These are phyloP conservation scores for Scalesia atractyloides DNA, from an alignment of 129 eudicot species.

Conservation along the genomic window DNA sequence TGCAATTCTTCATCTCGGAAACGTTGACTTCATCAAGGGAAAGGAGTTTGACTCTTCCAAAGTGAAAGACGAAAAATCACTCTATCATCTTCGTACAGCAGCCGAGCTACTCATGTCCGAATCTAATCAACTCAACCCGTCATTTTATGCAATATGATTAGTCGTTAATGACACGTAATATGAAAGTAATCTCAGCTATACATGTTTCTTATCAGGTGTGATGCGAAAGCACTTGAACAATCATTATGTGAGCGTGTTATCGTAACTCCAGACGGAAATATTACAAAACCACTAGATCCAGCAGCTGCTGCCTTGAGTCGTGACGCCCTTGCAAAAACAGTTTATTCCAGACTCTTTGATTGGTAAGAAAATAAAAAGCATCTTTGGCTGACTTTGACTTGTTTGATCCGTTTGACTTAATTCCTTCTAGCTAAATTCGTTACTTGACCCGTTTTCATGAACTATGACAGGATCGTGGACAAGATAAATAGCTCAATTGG, in stretches of 20 bases:
- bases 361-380: conserved; percentile 48
- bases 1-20: conserved; percentile 97
- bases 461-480: conserved; percentile 84
- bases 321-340: conserved; percentile 94
- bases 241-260: conserved; percentile 93
- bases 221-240: conserved; percentile 73
- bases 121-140: conserved; percentile 20
- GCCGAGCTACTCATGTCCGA: conserved; percentile 91
- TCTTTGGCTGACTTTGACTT: neutral
- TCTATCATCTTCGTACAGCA: conserved; percentile 74
- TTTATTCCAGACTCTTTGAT: conserved; percentile 92
- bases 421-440: conserved; percentile 2
- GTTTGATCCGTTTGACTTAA: neutral
- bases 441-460: conserved; percentile 9
- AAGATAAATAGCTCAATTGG: conserved; percentile 95
- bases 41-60: conserved; percentile 88
- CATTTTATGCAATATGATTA: neutral
- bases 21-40: conserved; percentile 83
- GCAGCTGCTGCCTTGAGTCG: conserved; percentile 83
- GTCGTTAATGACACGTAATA: conserved; percentile 1
- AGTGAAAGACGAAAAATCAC: conserved; percentile 76
- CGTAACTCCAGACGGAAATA: conserved; percentile 98
- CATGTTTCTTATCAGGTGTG: conserved; percentile 58
- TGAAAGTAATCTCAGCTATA: conserved; percentile 5
- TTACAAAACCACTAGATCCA: conserved; percentile 87